Base-by-base conservation (phyloP, 2,329 filamentous ascomycete species). In the Penicillium sp. region DNA sequence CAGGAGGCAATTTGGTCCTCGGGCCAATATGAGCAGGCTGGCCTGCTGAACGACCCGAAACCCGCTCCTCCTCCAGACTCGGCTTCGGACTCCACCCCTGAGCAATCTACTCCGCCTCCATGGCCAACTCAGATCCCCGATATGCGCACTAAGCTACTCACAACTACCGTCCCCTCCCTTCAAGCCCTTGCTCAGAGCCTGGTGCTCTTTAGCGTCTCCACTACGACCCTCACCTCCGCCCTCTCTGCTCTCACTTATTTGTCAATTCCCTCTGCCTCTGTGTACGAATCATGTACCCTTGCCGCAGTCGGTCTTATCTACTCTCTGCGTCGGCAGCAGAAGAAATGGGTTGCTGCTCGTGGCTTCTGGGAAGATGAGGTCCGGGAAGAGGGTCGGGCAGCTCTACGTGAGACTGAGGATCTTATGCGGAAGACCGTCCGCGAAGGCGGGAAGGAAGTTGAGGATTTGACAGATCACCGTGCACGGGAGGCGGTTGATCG, bases 1-100 rank as follows among this genome's bases (percentile, higher is more conserved):
- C 87, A 88, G 65, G 88, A 87, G 53, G 83, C 91, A n/a, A 88
- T 96, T 47, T 96, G 89, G 74, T 83, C 96, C 2, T 85, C 90
- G 7, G 93, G 93, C 1, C 85, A 88, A 48, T 86, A 96, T 65
- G 82, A 85, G 19, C 87, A 89, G 71, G 82, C 85, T 21, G 86
- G 86, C 1, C 76, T 86, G 43, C 68, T 76, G 72, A 58, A 78
- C 68, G 51, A 63, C 14, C 50, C 55, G 1, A 22, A 49, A 13
- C 39, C 39, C 19, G 39, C 39, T 24, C 27, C 52, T 22, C 58
- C 48, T 35, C 3, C 57, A 13, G 54, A 61, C 21, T 41, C 61
- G 2, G 39, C 37, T n/a, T 53, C 58, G 24, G 57, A 55, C 9
- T 53, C 52, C 21, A 41, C 49, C 35, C 41, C 54, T 33, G 48